Percentiles rank a stretch among this genome's conserved stretches.
Conservation (phyloP, 352 stramenopile species). For the Pilasporangium apinafurcum region DNA sequence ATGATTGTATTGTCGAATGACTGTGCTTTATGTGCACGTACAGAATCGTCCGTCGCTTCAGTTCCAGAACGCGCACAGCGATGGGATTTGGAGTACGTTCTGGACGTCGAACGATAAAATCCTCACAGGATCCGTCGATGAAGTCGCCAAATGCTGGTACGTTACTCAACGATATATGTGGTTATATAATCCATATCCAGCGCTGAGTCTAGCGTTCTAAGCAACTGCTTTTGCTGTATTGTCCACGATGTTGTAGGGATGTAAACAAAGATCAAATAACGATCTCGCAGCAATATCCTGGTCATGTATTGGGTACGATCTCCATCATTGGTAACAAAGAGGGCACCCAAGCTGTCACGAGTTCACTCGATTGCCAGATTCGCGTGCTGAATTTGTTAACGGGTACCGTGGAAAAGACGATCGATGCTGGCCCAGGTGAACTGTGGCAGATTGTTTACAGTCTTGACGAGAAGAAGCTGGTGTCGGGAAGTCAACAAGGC, state of each 20-base stretch:
- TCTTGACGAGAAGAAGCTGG: slow-evolving; percentile 74
- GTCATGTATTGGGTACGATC: slow-evolving; percentile 82
- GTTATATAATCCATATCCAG: too few relatives aligned
- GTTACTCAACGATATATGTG: background rate
- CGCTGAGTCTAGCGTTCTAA: background rate
- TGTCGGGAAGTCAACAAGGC: slow-evolving; percentile 75
- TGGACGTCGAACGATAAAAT: slow-evolving; percentile 87
- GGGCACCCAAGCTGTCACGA: slow-evolving; percentile 68
- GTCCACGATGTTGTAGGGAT: slow-evolving; percentile 30
- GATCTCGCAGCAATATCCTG: slow-evolving; percentile 77
- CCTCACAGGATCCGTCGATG: slow-evolving; percentile 82
- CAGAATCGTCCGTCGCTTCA: slow-evolving; percentile 80
- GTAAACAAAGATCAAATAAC: slow-evolving; percentile 61
- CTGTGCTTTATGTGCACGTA: background rate
- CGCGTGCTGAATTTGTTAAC: slow-evolving; percentile 70
- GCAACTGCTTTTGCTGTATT: background rate
- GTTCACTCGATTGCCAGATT: slow-evolving; percentile 81
- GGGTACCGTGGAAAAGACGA: slow-evolving; percentile 72
- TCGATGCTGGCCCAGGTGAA: slow-evolving; percentile 81
- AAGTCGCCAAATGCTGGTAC: slow-evolving; percentile 82
- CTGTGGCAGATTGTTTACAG: slow-evolving; percentile 86
- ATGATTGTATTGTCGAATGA: background rate
- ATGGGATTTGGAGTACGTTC: slow-evolving; percentile 86
- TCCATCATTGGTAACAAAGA: slow-evolving; percentile 79
- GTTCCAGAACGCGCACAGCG: slow-evolving; percentile 79